These are phyloP conservation scores for Phytophthora cryptogea DNA, from an alignment of 352 stramenopile species.

Conservation along the genomic window DNA sequence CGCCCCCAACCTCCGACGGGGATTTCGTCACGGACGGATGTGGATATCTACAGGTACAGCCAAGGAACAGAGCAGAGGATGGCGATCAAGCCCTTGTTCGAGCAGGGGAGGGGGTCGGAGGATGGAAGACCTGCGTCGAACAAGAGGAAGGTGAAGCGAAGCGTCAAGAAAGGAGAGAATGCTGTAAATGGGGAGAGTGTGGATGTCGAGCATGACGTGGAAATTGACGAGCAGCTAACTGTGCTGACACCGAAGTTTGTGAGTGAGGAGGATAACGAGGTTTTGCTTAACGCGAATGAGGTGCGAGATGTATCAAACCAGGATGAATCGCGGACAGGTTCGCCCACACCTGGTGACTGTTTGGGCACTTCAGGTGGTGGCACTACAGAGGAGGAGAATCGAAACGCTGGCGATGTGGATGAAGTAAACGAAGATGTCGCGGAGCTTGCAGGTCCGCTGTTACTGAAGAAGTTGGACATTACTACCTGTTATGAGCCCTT, in stretches of 20 bases:
- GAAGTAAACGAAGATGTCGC: not conserved
- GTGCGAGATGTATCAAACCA: constrained; percentile 10
- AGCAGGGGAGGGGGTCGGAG: constrained; percentile 52
- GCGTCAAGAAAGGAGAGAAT: constrained; percentile 3
- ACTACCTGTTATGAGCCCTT: constrained; percentile 31
- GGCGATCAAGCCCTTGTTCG: constrained; percentile 73
- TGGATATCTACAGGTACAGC: constrained; percentile 69
- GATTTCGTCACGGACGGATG: constrained; percentile 50
- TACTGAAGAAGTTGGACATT: constrained; percentile 20
- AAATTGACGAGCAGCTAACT: not conserved
- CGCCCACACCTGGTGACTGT: constrained; percentile 7
- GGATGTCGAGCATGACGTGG: not conserved
- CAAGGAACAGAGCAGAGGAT: constrained; percentile 60
- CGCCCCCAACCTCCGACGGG: constrained; percentile 45
- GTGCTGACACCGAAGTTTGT: not conserved
- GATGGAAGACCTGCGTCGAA: constrained; percentile 31
- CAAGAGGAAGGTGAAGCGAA: constrained; percentile 22
- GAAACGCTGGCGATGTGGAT: not conserved
- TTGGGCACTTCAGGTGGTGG: not conserved
- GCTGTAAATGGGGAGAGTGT: not conserved
- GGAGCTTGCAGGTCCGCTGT: not conserved
- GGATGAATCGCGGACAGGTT: constrained; percentile 14
- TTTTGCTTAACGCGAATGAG: not conserved
- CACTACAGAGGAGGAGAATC: constrained; percentile 3
- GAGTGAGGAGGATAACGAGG: constrained; percentile 4